Evolutionary conservation across 2,329 filamentous ascomycete genomes (phyloP), one percentile per base, ranked within the genome.

Genomic region (Dothideomycetes sp.): DNA sequence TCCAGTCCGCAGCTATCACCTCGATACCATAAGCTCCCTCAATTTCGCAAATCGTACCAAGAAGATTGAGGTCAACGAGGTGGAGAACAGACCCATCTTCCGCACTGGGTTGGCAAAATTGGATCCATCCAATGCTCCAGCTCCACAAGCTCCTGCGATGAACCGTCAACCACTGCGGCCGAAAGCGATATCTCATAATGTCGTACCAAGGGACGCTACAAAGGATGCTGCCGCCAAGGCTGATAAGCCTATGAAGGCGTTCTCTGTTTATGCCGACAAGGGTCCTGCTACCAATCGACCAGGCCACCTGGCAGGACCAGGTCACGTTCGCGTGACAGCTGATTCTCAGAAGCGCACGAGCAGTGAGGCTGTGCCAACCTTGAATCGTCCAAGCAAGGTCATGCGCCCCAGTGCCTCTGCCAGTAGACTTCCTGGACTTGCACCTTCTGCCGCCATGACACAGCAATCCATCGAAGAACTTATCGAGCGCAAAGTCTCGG

Each of bases 41-140:
- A 95, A 94, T 55, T 91, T 96, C 54, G 91, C 88, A 53, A 95
- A 91, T 37, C 76, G 89, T 9, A 93, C 89, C 17, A 95, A 95
- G 68, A 86, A 93, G 54, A 95, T 96, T 50, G 89, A 96, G 59
- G 82, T 94, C 9, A 81, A 86, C 37, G 91, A 96, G 59, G 84
- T 94, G 42, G 89, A 96, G 60, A 96, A 96, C 54, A 87, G 95
- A 55, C 81, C 93, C 3, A 80, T 94, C 31, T 93, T 85, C 65
- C 54, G 60, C 22, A 52, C 55, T 10, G 34, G 18, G 36, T 27
- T 12, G 22, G 38, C 45, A 3, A 47, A 46, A 15, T 59, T 57
- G 14, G 55, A 56, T 37, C 56, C 58, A 34, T 45, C 59, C 9
- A 60, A 57, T 10, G 43, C 56, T 24, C 57, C 56, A 11, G 53